Base-by-base conservation (phyloP, 2,329 filamentous ascomycete genomes). In the Blastomyces silverae region DNA sequence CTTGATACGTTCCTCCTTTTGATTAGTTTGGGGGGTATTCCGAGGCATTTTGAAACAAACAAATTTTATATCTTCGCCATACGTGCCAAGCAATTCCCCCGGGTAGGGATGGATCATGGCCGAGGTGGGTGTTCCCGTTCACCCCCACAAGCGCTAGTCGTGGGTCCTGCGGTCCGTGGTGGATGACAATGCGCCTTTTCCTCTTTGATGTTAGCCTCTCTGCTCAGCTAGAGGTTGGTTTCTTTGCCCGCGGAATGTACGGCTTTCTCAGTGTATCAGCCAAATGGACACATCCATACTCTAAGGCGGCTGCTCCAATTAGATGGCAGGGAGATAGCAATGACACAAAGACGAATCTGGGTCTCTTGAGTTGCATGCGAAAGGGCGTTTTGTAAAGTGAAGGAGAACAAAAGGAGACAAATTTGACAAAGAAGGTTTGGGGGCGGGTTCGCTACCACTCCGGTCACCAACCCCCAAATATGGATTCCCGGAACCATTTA, bases 401-500 rank as follows among this genome's bases (percentile, higher is more conserved):
- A 34, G 37, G 50, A 28, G 11, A 22, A 20, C 34, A 42, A 39
- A 25, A 58, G n/a, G 55, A 37, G 4, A 22, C 34, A 42, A 7
- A 5, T 5, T 50, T 15, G 55, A 15, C 13, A 59, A 60, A 48
- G 25, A 46, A 60, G 22, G 57, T 46, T 60, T 44, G 57, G 39
- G 37, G 57, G 46, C 34, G 22, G 25, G n/a, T 6, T 46, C 50
- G 53, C 31, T 56, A n/a, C 53, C 7, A 13, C 17, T 2, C 31
- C 31, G 39, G 53, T 37, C 31, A 37, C 7, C 28, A 48, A 25
- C 22, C 48, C 48, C 22, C 48, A 7, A 53, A 52, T 25, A 22
- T 11, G 37, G 13, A n/a, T 60, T 59, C 10, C 37, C 8, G 22
- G 57, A 5, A 28, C 3, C 17, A n/a, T 42, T 59, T 22, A 59